Conservation (phyloP, 2,329 filamentous ascomycete species). For the Pseudocercospora vitis region DNA sequence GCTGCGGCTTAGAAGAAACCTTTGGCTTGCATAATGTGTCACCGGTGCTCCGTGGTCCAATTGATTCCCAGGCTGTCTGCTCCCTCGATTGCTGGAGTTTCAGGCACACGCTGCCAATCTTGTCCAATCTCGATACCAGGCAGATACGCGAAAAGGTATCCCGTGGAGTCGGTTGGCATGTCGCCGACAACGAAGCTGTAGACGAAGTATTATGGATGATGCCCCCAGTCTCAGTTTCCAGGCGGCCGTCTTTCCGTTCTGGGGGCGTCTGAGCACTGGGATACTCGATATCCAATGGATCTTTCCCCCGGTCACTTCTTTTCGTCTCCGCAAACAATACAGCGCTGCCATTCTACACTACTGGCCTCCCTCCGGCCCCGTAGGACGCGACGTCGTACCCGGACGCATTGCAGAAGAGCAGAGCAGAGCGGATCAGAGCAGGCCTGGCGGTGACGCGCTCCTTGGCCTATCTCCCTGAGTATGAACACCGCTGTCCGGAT, state of each 20-base stretch:
- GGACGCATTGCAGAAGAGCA: too few relatives aligned
- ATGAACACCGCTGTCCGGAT: constrained; percentile 2
- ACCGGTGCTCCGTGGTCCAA: constrained; percentile 1
- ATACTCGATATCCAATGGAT: background rate
- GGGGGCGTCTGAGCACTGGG: background rate
- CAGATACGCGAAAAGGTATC: too few relatives aligned
- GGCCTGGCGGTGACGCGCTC: too few relatives aligned
- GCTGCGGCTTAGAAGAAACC: background rate
- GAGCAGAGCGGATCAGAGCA: too few relatives aligned
- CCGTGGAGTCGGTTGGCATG: too few relatives aligned
- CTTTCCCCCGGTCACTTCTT: background rate
- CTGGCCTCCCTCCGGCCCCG: too few relatives aligned
- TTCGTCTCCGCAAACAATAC: too few relatives aligned
- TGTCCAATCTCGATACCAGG: too few relatives aligned
- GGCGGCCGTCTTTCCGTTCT: background rate
- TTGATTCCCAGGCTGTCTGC: background rate
- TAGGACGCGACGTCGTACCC: too few relatives aligned
- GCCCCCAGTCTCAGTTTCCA: background rate
- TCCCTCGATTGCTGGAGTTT: background rate
- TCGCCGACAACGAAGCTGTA: too few relatives aligned
- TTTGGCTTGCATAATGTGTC: constrained; percentile 1
- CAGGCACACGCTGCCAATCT: background rate
- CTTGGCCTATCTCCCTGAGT: too few relatives aligned
- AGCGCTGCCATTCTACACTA: background rate
- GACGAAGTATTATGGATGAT: too few relatives aligned